A percentile compares a stretch with the other conserved stretches of the same genome.
These are phyloP conservation scores for Cercophora newfieldiana DNA, from an alignment of 495 filamentous ascomycete species.

Conservation along the genomic window DNA sequence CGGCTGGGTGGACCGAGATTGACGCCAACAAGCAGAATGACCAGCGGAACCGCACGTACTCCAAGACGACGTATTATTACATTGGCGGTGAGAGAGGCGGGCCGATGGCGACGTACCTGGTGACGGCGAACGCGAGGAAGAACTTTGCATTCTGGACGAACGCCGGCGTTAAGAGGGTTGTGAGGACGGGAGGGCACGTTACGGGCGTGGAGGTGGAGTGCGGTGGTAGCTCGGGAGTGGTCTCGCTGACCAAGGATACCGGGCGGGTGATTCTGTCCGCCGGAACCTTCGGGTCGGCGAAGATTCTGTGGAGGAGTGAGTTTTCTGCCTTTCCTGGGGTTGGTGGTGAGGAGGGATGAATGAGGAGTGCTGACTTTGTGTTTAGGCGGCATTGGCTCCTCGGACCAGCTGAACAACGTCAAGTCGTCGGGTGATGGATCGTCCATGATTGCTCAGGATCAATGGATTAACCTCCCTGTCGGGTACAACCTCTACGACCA, in stretches of 20 bases:
- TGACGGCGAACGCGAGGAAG: slow-evolving; percentile 52
- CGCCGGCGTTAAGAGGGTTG: slow-evolving; percentile 61
- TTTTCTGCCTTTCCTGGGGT: background rate
- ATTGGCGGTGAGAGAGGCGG: slow-evolving; percentile 63
- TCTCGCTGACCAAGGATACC: slow-evolving; percentile 52
- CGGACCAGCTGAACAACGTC: slow-evolving; percentile 54
- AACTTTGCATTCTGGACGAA: slow-evolving; percentile 65
- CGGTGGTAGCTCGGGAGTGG: slow-evolving; percentile 54
- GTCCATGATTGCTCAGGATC: slow-evolving; percentile 42
- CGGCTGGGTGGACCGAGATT: slow-evolving; percentile 60
- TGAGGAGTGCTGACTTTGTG: background rate
- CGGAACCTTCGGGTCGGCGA: slow-evolving; percentile 66
- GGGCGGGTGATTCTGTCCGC: slow-evolving; percentile 65
- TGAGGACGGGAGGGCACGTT: slow-evolving; percentile 56
- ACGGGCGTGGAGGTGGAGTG: slow-evolving; percentile 66
- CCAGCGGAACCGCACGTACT: slow-evolving; percentile 61
- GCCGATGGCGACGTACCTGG: slow-evolving; percentile 69
- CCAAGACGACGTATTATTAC: slow-evolving; percentile 64
- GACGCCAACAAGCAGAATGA: slow-evolving; percentile 57
- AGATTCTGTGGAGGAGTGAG: slow-evolving; percentile 54
- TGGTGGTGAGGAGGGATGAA: too few species aligned
- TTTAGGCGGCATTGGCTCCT: slow-evolving; percentile 55
- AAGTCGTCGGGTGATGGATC: slow-evolving; percentile 50
- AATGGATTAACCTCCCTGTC: slow-evolving; percentile 71
- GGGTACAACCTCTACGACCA: slow-evolving; percentile 70